A percentile compares a stretch with the other conserved stretches of the same genome.
Conservation (phyloP, 768 basidiomycete genomes). For the Kondoa malvinella region DNA sequence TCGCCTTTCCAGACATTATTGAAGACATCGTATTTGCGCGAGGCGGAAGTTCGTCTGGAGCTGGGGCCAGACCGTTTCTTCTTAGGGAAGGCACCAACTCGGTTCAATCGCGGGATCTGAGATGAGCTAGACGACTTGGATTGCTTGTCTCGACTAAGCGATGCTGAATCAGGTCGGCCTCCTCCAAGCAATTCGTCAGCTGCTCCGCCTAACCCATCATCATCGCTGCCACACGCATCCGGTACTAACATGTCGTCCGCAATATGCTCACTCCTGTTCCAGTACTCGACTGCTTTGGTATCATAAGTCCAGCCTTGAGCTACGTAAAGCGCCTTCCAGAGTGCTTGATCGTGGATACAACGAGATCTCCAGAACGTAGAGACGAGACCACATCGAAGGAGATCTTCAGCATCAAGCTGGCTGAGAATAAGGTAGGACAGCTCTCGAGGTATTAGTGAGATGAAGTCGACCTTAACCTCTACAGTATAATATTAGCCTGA, state of each 20-base stretch:
- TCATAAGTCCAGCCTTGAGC: background rate
- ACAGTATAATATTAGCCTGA: too few species aligned
- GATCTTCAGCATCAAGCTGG: background rate
- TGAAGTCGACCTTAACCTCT: background rate
- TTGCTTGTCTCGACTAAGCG: too few species aligned
- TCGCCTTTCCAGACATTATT: background rate
- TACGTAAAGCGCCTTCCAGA: background rate
- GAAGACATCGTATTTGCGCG: background rate
- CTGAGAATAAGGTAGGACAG: background rate
- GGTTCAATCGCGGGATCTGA: too few species aligned
- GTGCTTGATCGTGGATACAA: background rate
- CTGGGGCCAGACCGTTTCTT: too few species aligned
- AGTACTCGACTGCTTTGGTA: background rate
- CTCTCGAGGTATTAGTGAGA: background rate
- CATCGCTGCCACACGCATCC: background rate
- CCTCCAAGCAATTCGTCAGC: too few species aligned
- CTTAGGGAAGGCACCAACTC: too few species aligned
- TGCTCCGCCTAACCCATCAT: background rate
- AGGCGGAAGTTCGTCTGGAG: too few species aligned
- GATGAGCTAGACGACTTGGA: too few species aligned
- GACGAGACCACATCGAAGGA: background rate
- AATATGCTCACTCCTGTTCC: background rate
- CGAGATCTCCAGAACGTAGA: background rate
- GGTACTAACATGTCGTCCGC: background rate
- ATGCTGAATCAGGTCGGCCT: too few species aligned